Evolutionary conservation across 2,329 filamentous ascomycete species (phyloP), one percentile per base, ranked within the genome.

Genomic region (Fusarium pseudograminearum): DNA sequence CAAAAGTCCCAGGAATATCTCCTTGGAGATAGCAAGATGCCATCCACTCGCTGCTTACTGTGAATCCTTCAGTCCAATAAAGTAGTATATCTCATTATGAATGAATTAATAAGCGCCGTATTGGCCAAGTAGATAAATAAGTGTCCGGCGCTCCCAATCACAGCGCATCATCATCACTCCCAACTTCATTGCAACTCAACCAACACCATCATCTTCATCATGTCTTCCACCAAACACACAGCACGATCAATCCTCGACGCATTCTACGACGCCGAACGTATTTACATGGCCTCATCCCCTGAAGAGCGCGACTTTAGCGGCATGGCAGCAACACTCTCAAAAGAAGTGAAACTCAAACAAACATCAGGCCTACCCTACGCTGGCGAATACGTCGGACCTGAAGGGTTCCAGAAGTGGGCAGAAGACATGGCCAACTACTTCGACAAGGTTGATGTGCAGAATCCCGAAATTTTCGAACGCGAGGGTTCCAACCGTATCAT

Each of bases 261-360:
- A 36, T 80, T 80, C 72, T 80, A 80, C 52, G 73, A 71, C 9
- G 79, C 78, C 15, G 79, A 80, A 56, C 71, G 71, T 24, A 62
- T 70, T 12, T 80, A 78, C 60, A 80, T 80, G 76, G 68, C 76
- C 4, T 62, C 76, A 1, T 51, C 76, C 5, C 67, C 76, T 3
- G 65, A 74, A 28, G 26, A 73, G 8, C 73, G 76, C 42, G 77
- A 80, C 61, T 79, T 80, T 38, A 40, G 66, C 33, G 67, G 65
- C 15, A 78, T 80, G 28, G 76, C 72, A 26, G 69, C 71, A 7
- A 57, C 64, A 4, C 65, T 80, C 4, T 67, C 77, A 1, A 60
- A 69, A 26, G 62, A 75, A 54, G 57, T 77, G 14, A 54, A 54
- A 12, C 60, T 80, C 24, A 67, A 74, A 44, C 78, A 80, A 45